A percentile compares a stretch with the other conserved stretches of the same genome.
Conservation (phyloP, 2,329 filamentous ascomycete species). For the Claviceps sorghi region DNA sequence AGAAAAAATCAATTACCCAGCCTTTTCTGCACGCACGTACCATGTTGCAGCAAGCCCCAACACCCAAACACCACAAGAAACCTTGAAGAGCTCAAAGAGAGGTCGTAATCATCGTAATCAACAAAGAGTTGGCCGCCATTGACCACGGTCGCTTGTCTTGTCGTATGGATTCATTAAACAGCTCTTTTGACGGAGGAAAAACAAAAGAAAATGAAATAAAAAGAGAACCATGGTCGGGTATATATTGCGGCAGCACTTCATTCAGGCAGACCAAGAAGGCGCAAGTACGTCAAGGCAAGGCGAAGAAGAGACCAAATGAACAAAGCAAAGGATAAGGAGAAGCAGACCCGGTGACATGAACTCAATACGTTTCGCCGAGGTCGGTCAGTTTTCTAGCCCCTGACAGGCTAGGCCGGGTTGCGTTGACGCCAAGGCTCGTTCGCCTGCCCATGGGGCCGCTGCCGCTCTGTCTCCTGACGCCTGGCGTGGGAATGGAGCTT, state of each 20-base stretch:
- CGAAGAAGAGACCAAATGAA: no score
- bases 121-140: neutral
- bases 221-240: slow-evolving; percentile 1
- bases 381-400: slow-evolving; percentile 30
- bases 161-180: slow-evolving; percentile 5
- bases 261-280: neutral
- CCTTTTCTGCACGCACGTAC: neutral
- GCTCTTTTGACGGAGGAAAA: slow-evolving; percentile 1
- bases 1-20: neutral
- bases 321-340: no score
- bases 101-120: slow-evolving; percentile 5
- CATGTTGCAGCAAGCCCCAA: neutral
- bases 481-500: slow-evolving; percentile 33
- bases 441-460: slow-evolving; percentile 27
- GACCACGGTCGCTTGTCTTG: slow-evolving; percentile 1
- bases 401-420: slow-evolving; percentile 17
- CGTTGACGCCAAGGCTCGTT: slow-evolving; percentile 24
- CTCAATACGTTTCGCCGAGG: slow-evolving; percentile 40
- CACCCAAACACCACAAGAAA: neutral
- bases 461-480: slow-evolving; percentile 29
- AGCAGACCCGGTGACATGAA: neutral
- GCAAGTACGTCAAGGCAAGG: neutral
- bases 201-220: slow-evolving; percentile 4
- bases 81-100: neutral
- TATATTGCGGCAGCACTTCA: slow-evolving; percentile 6